phyloP scores from a whole-genome alignment of 2,329 filamentous ascomycete species.

The Aspergillus hortae region DNA sequence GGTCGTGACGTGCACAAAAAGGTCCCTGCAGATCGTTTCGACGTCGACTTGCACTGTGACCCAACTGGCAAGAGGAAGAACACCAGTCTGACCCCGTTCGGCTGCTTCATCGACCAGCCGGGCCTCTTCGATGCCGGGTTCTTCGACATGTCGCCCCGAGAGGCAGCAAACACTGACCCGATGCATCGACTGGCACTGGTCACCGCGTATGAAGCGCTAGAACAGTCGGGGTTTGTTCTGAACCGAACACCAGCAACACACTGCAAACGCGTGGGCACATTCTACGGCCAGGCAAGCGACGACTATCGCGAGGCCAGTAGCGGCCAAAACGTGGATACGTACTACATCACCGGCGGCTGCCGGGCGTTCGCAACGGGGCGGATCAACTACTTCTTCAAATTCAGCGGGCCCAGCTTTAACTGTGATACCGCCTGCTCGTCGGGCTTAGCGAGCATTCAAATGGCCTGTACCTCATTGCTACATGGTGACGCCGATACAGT shows the following conservation, averaged over 20 bases:
- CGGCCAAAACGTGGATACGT: conserved; percentile 64
- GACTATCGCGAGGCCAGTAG: conserved; percentile 66
- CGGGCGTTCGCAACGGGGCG: conserved; percentile 59
- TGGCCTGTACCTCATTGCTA: conserved; percentile 70
- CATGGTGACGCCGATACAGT: conserved; percentile 76
- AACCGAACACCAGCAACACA: conserved; percentile 65
- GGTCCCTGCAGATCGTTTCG: conserved; percentile 65
- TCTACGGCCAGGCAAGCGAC: conserved; percentile 69
- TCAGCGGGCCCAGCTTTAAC: conserved; percentile 67
- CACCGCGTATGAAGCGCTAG: conserved; percentile 65
- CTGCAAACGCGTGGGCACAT: conserved; percentile 62
- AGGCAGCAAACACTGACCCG: conserved; percentile 67
- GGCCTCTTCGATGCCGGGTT: conserved; percentile 69
- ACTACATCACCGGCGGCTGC: conserved; percentile 61
- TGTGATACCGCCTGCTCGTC: conserved; percentile 76
- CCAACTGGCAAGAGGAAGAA: conserved; percentile 66
- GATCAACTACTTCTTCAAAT: conserved; percentile 75
- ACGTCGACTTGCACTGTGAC: conserved; percentile 63
- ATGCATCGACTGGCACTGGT: conserved; percentile 49
- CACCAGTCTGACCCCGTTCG: conserved; percentile 67
- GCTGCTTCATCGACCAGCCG: conserved; percentile 67
- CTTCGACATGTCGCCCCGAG: conserved; percentile 74
- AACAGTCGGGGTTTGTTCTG: conserved; percentile 11
- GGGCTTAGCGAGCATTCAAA: conserved; percentile 66
- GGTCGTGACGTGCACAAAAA: conserved; percentile 66